Conservation (phyloP, 352 stramenopile species). For the Pythium utonaiense region DNA sequence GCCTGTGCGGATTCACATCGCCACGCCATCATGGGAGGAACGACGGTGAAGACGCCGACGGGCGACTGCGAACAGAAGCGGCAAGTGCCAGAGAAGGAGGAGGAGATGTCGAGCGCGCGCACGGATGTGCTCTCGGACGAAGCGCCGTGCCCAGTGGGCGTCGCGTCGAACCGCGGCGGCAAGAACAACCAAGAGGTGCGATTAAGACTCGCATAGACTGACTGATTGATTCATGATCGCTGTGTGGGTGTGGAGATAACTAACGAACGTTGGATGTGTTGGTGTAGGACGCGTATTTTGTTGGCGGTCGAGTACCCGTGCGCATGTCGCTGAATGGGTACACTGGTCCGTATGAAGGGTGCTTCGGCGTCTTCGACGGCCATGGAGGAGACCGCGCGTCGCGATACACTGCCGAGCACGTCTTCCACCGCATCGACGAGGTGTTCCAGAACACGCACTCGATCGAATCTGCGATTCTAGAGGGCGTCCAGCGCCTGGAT, state of each 20-base stretch:
- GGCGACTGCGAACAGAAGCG: conserved; percentile 9
- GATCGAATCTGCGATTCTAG: conserved; percentile 54
- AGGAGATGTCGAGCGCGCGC: conserved; percentile 18
- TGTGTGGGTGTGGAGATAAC: not conserved
- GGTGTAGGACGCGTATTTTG: conserved; percentile 77
- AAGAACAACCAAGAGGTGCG: conserved; percentile 75
- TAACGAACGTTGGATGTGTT: not conserved
- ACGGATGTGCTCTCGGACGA: conserved; percentile 47
- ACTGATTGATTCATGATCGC: too few species aligned
- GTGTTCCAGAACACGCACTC: conserved; percentile 30
- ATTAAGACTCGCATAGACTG: not conserved
- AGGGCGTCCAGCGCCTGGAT: conserved; percentile 56
- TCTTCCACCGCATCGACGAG: conserved; percentile 63
- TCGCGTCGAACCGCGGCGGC: conserved; percentile 65
- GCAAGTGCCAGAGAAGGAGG: conserved; percentile 3
- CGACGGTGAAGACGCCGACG: conserved; percentile 5
- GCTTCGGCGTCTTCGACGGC: conserved; percentile 83
- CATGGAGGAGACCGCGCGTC: conserved; percentile 77
- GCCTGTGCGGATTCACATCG: too few species aligned
- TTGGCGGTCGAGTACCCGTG: conserved; percentile 52
- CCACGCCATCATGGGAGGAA: conserved; percentile 5
- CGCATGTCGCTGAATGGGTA: conserved; percentile 82
- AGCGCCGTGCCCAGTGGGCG: conserved; percentile 51
- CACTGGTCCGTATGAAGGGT: conserved; percentile 48
- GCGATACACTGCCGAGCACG: conserved; percentile 69